These are phyloP conservation scores for Amanita inopinata DNA, from an alignment of 768 basidiomycete species.

Conservation along the genomic window DNA sequence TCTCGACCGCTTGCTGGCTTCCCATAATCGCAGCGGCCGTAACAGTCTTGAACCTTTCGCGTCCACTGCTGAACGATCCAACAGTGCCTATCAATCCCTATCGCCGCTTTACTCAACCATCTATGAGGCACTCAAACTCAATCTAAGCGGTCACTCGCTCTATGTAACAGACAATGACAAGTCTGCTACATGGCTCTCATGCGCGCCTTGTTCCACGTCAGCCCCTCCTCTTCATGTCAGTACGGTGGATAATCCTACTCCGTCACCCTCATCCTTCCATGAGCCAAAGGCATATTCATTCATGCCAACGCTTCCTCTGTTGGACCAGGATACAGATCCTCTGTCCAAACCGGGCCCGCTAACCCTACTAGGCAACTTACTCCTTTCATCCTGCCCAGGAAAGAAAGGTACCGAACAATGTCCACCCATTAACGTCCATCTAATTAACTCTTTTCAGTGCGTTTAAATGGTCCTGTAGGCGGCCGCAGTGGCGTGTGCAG, in stretches of 20 bases:
- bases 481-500: constrained; percentile 79
- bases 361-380: constrained; percentile 64
- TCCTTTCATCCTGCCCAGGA: constrained; percentile 87
- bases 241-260: background rate
- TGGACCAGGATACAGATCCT: too few species aligned
- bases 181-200: too few species aligned
- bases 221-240: constrained; percentile 3
- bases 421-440: background rate
- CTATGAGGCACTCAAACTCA: too few species aligned
- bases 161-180: too few species aligned
- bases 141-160: too few species aligned
- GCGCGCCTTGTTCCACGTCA: too few species aligned
- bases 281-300: too few species aligned
- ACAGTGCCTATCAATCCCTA: constrained; percentile 3
- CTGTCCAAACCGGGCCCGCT: too few species aligned
- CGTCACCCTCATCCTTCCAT: too few species aligned
- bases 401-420: constrained; percentile 71
- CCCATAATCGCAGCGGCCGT: constrained; percentile 15
- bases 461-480: constrained; percentile 63
- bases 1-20: constrained; percentile 28
- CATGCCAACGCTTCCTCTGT: too few species aligned
- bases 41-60: constrained; percentile 13
- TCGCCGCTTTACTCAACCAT: too few species aligned
- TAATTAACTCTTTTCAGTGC: constrained; percentile 31
- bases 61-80: too few species aligned